Evolutionary conservation across 345 rosid species (phyloP).

Genomic region (Clausena lansium): DNA sequence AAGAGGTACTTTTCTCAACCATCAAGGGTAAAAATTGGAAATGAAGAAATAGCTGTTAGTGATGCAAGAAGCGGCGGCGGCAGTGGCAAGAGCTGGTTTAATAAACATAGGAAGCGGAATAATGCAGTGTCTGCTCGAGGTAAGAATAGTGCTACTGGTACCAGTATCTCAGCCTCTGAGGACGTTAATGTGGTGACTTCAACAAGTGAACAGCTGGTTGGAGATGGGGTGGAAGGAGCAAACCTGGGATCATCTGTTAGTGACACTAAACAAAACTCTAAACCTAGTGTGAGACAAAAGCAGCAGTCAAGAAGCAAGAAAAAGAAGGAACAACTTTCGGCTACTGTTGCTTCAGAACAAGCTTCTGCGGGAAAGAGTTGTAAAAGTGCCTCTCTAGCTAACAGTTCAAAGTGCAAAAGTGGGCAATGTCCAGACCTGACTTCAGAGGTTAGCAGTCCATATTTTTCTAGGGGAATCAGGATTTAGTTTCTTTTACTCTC

Average conservation of each 20-base stretch:
- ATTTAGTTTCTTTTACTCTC: constrained; percentile 11
- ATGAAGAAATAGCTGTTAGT: constrained; percentile 12
- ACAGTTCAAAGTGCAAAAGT: constrained; percentile 29
- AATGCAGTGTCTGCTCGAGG: constrained; percentile 34
- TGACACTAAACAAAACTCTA: constrained; percentile 26
- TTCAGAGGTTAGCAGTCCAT: constrained; percentile 39
- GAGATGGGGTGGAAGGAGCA: constrained; percentile 21
- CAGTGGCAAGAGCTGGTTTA: constrained; percentile 17
- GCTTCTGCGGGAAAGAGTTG: constrained; percentile 23
- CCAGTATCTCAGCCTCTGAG: background rate
- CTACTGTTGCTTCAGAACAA: constrained; percentile 19
- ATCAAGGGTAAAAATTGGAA: constrained; percentile 20
- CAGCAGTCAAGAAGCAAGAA: constrained; percentile 43
- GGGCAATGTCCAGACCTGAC: constrained; percentile 17
- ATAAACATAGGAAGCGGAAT: constrained; percentile 34
- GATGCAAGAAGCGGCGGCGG: constrained; percentile 10
- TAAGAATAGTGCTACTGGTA: background rate
- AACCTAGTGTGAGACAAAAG: constrained; percentile 33
- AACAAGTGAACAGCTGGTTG: constrained; percentile 28
- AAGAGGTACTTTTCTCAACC: constrained; percentile 43
- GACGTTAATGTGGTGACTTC: constrained; percentile 23
- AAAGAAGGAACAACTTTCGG: constrained; percentile 32
- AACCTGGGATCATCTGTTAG: constrained; percentile 21
- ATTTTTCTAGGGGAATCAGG: constrained; percentile 10
- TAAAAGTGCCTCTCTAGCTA: constrained; percentile 24